Base-by-base conservation (phyloP, 2,329 filamentous ascomycete species). In the Drechslera avenae region DNA sequence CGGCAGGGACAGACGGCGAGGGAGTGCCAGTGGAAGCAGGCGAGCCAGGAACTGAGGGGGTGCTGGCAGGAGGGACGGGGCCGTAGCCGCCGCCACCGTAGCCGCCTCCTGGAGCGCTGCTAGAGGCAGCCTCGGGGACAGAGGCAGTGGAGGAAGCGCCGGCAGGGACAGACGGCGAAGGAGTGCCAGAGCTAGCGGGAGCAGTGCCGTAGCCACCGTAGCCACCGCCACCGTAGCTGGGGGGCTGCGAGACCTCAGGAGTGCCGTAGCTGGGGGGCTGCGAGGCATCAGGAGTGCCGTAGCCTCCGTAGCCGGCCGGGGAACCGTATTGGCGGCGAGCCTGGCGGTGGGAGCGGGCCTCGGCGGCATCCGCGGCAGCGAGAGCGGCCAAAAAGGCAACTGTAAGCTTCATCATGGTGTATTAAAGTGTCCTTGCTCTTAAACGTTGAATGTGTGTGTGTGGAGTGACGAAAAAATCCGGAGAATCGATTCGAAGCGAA, bases 351-450 rank as follows among this genome's bases (percentile, higher is more conserved):
- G 50, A 63, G 52, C 66, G 67, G 44, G 60, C 62, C 53, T 69
- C 52, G 43, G 64, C 60, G 32, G 63, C 68, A 59, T 71, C 66
- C 35, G 63, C 63, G 26, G 65, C 63, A 13, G 67, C 67, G 35
- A 69, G 63, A 41, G 67, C 56, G 19, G 65, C 65, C 45, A 69
- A 57, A 62, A 69, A 69, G 45, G 67, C 60, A 55, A 69, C 57
- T 4, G 67, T 69, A 48, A 68, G 64, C 64, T 69, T 69, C 67
- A 69, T 69, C 42, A 56, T 53, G 46, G 45, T 49, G 36, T 17
- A 46, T 55, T 28, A 55, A 50, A 45, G 41, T 46, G 57, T 66
- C 60, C 49, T 65, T 61, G 66, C 45, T 69, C 54, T 67, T 66
- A 40, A 58, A 53, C 34, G 34, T 40, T 52, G 52, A 46, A 39